Percentiles rank a stretch among this genome's conserved stretches.
These are phyloP conservation scores for Candida pseudoviswanathii DNA, from an alignment of 1,139 yeast species.

Conservation along the genomic window DNA sequence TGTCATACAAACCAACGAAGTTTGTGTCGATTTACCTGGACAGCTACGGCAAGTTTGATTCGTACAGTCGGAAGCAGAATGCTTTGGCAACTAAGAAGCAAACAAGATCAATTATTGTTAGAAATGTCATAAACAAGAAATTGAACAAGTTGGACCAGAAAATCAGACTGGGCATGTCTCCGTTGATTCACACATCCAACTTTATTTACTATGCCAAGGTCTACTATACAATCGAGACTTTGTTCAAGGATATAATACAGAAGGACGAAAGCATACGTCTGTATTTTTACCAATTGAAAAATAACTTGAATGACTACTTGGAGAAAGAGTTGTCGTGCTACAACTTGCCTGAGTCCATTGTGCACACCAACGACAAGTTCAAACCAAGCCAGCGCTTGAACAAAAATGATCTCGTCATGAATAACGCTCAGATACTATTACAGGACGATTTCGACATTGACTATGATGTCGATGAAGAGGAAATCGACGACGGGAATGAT, in stretches of 20 bases:
- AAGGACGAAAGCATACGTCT: conserved; percentile 18
- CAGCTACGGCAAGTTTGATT: conserved; percentile 24
- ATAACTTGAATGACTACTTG: conserved; percentile 26
- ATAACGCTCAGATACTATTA: conserved; percentile 5
- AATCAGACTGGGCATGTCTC: conserved; percentile 11
- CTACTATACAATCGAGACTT: conserved; percentile 32
- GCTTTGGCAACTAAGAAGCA: conserved; percentile 20
- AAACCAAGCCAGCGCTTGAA: conserved; percentile 19
- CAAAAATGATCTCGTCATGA: conserved; percentile 12
- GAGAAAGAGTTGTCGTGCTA: conserved; percentile 30
- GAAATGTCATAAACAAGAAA: conserved; percentile 31
- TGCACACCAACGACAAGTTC: conserved; percentile 19
- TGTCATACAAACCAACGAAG: conserved; percentile 35
- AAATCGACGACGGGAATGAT: conserved; percentile 22
- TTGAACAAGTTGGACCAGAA: conserved; percentile 24
- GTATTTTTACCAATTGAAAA: conserved; percentile 27
- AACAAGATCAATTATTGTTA: conserved; percentile 24
- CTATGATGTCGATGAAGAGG: conserved; percentile 15
- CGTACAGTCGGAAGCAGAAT: conserved; percentile 19
- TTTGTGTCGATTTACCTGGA: conserved; percentile 32
- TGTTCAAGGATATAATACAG: conserved; percentile 25
- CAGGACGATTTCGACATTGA: conserved; percentile 17
- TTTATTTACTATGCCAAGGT: conserved; percentile 39
- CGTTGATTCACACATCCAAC: conserved; percentile 28
- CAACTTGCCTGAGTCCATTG: conserved; percentile 15